Evolutionary conservation across 2,329 filamentous ascomycete species (phyloP), one percentile per base, ranked within the genome.

Genomic region (Ophioceras dolichostomum): DNA sequence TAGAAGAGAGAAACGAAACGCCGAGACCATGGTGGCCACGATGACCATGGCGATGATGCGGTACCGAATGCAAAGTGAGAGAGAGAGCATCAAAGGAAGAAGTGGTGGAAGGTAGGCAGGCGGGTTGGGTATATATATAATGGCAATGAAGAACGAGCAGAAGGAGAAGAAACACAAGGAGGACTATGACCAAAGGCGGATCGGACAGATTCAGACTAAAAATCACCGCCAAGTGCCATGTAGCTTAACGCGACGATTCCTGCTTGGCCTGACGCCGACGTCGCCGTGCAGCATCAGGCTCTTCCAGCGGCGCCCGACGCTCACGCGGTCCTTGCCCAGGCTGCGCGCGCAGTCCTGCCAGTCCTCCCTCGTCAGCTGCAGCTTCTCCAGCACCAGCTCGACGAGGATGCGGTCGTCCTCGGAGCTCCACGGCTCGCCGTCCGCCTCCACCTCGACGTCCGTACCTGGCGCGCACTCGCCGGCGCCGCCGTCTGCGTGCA

Each of bases 261-360:
- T 50, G 26, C 47, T 46, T 31, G 16, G 33, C 57, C 75, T 76
- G 48, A 80, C 57, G 8, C 73, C 74, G 17, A 80, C 61, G 20
- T 78, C 72, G 37, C 74, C 75, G 41, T 61, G 62, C 31, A 64
- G 55, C 55, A 80, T 67, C 26, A 82, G 58, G 39, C 67, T 76
- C 61, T 71, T 76, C 77, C 77, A 82, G 47, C 77, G 60, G 36
- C 67, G 61, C 30, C 68, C 69, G 32, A 79, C 61, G 41, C 65
- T 70, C 40, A 65, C 60, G 36, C 70, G 62, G 55, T 79, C 73
- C 47, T 69, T 73, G 43, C 76, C 76, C 7, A 81, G 60, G 45
- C 64, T 75, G 41, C 73, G 64, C 31, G 76, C 76, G 53, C 76
- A 80, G 50, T 81, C 76, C 41, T 78, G 72, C 76, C 76, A 80